Evolutionary conservation across 2,329 filamentous ascomycete genomes (phyloP).

Genomic region (Setomelanomma holmii): DNA sequence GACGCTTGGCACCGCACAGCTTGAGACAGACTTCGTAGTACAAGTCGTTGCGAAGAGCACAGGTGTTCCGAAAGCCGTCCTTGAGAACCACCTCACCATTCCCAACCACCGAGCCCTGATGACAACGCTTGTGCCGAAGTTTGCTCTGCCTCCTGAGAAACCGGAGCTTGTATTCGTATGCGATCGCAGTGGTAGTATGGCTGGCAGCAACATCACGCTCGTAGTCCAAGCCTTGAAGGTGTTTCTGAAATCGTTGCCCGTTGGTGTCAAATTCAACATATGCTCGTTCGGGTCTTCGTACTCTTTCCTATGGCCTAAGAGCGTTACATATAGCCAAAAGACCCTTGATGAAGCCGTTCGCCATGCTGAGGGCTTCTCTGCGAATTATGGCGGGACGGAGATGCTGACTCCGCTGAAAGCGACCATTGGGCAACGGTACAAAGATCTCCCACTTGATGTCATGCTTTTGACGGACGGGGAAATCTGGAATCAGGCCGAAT

Average conservation of each 20-base stretch:
- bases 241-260: conserved; percentile 70
- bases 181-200: conserved; percentile 75
- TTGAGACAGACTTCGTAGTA: conserved; percentile 72
- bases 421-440: conserved; percentile 55
- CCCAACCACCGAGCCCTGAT: conserved; percentile 71
- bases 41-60: conserved; percentile 68
- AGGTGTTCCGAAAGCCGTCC: conserved; percentile 66
- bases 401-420: conserved; percentile 58
- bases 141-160: conserved; percentile 63
- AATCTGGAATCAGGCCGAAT: conserved; percentile 57
- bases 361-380: conserved; percentile 53
- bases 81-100: conserved; percentile 70
- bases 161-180: conserved; percentile 76
- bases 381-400: conserved; percentile 63
- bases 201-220: conserved; percentile 57
- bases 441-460: conserved; percentile 58
- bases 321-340: conserved; percentile 54
- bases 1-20: conserved; percentile 58
- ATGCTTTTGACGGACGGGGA: conserved; percentile 65
- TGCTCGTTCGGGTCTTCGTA: conserved; percentile 67
- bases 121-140: conserved; percentile 74
- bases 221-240: conserved; percentile 65
- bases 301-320: conserved; percentile 58
- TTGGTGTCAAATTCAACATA: conserved; percentile 73
- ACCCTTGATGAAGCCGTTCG: conserved; percentile 54